Evolutionary conservation across 768 basidiomycete genomes (phyloP).

Genomic region (Harrya chromipes): DNA sequence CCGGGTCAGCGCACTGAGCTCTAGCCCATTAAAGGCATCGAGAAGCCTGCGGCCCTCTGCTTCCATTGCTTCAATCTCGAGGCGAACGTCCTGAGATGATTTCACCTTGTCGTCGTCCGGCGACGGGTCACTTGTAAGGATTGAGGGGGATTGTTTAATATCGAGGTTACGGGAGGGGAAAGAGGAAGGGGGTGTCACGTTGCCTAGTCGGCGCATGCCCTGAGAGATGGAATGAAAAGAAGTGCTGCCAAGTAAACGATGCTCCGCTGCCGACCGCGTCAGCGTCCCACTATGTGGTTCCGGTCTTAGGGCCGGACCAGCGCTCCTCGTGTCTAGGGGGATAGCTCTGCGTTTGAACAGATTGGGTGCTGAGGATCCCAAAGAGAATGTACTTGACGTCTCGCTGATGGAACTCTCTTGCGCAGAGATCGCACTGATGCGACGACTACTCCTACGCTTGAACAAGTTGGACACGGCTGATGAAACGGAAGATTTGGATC

Average conservation of each 20-base stretch:
- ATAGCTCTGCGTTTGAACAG: constrained; percentile 44
- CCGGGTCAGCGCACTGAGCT: constrained; percentile 61
- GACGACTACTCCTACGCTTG: constrained; percentile 42
- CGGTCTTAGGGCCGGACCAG: constrained; percentile 14
- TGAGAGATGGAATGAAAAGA: constrained; percentile 43
- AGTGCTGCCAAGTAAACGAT: constrained; percentile 16
- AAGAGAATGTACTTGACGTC: constrained; percentile 41
- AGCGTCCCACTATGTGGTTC: constrained; percentile 42
- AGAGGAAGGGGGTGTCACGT: constrained; percentile 54
- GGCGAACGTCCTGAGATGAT: constrained; percentile 59
- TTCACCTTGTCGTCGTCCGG: constrained; percentile 56
- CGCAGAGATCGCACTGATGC: constrained; percentile 34
- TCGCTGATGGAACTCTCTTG: constrained; percentile 42
- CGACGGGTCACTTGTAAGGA: constrained; percentile 34
- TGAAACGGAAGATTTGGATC: constrained; percentile 49
- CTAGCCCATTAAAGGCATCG: constrained; percentile 79
- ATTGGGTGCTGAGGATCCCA: constrained; percentile 28
- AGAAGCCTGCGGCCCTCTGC: constrained; percentile 67
- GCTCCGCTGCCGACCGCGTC: constrained; percentile 40
- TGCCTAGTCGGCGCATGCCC: constrained; percentile 43
- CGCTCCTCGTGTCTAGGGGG: constrained; percentile 40
- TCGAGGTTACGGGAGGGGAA: constrained; percentile 38
- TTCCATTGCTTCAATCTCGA: constrained; percentile 66
- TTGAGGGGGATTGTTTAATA: constrained; percentile 34
- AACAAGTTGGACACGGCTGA: constrained; percentile 52